Evolutionary conservation across 306 rosid genomes (phyloP), one percentile per base, ranked within the genome.

Genomic region (Cyamopsis tetragonoloba): DNA sequence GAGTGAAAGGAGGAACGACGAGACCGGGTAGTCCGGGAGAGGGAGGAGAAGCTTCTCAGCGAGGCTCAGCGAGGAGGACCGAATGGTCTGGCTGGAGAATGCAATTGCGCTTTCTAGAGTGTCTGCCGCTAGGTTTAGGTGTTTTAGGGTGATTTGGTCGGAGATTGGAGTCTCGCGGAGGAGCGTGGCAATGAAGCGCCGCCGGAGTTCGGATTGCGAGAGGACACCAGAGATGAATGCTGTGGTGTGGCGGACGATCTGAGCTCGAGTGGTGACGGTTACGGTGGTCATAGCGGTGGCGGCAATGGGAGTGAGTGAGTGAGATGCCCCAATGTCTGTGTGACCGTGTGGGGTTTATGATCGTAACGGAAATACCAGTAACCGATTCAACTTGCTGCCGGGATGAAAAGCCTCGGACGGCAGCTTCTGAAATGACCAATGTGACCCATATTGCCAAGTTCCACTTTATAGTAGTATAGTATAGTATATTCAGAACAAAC

Each of bases 1-100:
- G 71, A 91, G 92, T 41, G 87, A 78, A 41, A 85, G 82, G 32
- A 91, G 87, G 76, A 88, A 83, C 2, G 82, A 85, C 3, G 96
- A 80, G 43, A 82, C 18, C 2, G 88, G 70, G 72, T 43, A 77
- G n/a, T 26, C 39, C 0, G 87, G 77, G 49, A 63, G 81, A 63
- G 87, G 66, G 47, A 80, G 87, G 60, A 88, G 86, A 64, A 86
- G 88, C 22, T 83, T 87, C 75, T 91, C 88, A 3, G 89, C 79
- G 7, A 80, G 84, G 69, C 72, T 70, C 66, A 88, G 84, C 3
- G 88, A 91, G 19, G 91, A 85, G 44, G 83, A 34, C 2, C 71
- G 53, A 10, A 72, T 28, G 59, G 86, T n/a, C 22, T 85, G 10
- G 79, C 66, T 74, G 60, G 84, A 22, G 70, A 70, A 17, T 41